phyloP scores from a whole-genome alignment of 306 rosid genomes.

The Pyrus communis region DNA sequence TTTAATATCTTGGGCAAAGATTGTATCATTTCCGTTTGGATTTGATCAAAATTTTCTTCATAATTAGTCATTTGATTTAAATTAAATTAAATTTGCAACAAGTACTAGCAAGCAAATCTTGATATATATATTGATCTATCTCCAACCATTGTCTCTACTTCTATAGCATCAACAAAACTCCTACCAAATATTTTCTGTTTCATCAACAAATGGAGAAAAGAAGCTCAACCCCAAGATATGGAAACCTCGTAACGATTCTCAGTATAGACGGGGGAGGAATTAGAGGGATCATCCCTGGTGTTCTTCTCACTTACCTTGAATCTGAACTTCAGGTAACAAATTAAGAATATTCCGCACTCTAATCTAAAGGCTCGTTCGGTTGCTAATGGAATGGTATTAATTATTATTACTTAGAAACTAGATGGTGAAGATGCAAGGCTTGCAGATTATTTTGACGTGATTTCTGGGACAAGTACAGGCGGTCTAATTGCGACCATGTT shows the following conservation, averaged over 20 bases:
- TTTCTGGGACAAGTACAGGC: slow-evolving; percentile 27
- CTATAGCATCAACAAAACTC: neutral
- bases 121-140: neutral
- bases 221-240: slow-evolving; percentile 2
- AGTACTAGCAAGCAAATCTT: no score
- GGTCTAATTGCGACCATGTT: slow-evolving; percentile 28
- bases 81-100: no score
- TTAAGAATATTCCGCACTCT: neutral
- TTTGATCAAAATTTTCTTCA: no score
- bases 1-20: no score
- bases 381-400: neutral
- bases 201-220: neutral
- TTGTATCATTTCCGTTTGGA: no score
- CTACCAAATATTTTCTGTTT: neutral
- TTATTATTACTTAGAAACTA: neutral
- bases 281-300: slow-evolving; percentile 30
- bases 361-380: neutral
- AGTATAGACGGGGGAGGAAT: slow-evolving; percentile 35
- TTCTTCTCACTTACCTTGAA: slow-evolving; percentile 17
- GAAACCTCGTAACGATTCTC: slow-evolving; percentile 17
- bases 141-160: neutral
- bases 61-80: no score
- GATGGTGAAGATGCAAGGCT: slow-evolving; percentile 26
- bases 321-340: slow-evolving; percentile 22
- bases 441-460: slow-evolving; percentile 28